phyloP scores from a whole-genome alignment of 148 eudicot species.

The Linanthus parryae region DNA sequence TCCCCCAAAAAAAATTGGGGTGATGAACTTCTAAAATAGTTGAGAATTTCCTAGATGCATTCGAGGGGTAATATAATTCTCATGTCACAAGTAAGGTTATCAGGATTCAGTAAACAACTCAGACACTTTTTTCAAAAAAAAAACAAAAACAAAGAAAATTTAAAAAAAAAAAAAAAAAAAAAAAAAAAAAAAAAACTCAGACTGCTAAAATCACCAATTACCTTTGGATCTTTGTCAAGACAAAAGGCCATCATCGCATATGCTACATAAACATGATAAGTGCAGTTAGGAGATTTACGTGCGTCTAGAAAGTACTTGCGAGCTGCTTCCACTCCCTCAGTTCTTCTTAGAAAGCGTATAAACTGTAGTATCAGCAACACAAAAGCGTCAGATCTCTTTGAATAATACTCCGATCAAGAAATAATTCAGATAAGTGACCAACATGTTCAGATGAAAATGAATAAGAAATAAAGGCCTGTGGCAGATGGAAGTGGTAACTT shows the following conservation, averaged over 20 bases:
- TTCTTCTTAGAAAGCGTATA: conserved; percentile 94
- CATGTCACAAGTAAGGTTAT: too few relatives aligned
- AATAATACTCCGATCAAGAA: too few relatives aligned
- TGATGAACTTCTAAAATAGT: too few relatives aligned
- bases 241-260: conserved; percentile 97
- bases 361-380: conserved; percentile 53
- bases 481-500: too few relatives aligned
- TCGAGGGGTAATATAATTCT: background rate
- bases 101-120: too few relatives aligned
- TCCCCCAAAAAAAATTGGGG: too few relatives aligned
- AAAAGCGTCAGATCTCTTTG: conserved; percentile 6
- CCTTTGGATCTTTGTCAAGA: conserved; percentile 97
- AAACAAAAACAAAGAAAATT: too few relatives aligned
- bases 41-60: background rate
- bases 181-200: background rate
- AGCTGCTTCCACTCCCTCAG: conserved; percentile 97
- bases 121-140: too few relatives aligned
- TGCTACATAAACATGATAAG: conserved; percentile 93
- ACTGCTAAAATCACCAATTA: conserved; percentile 13
- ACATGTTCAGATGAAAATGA: too few relatives aligned
- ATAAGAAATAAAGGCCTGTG: too few relatives aligned
- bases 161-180: too few relatives aligned
- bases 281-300: conserved; percentile 87
- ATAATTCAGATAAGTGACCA: too few relatives aligned
- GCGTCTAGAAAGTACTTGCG: conserved; percentile 88